Evolutionary conservation across 2,329 filamentous ascomycete genomes (phyloP), one percentile per base, ranked within the genome.

Genomic region (Aspergillus sp.): DNA sequence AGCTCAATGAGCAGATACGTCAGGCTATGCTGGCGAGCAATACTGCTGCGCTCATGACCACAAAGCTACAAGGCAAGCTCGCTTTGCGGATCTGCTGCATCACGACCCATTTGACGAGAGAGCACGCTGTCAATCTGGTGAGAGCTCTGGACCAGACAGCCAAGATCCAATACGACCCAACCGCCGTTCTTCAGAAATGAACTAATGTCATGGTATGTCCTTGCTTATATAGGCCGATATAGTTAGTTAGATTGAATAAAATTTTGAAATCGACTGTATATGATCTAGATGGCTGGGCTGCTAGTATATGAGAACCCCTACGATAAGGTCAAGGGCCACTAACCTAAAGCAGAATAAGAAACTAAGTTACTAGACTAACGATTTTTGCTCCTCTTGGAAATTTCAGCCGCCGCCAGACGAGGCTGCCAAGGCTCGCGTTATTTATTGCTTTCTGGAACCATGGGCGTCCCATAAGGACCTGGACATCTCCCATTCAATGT

Each of bases 1-100:
- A 33, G 20, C 16, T 57, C 19, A 57, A 59, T 38, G 17, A 11
- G 16, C 13, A 19, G 20, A 42, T 48, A 4, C 24, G 33, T 11
- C 9, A 19, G 19, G 9, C 16, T 16, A 17, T 41, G 35, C 20
- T 48, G 22, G 35, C 35, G 16, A 41, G 8, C 4, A 48, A 42
- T 20, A 41, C 22, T 14, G 46, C 36, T 9, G 36, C 35, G 11
- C 8, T 41, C 3, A 41, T 48, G 46, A 48, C 46, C 2, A 35
- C 35, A 3, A 32, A 17, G 16, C 19, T 48, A 9, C 14, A 14
- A 24, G 46, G 35, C 11, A 40, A 17, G 20, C 2, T 48, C 1
- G 46, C 35, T 9, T 42, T 48, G n/a, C 19, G 46, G 13, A 48
- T 48, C 4, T 48, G 46, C 17, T 48, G 35, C n/a, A 41, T 40